Percentiles rank a stretch among this genome's conserved stretches.
Evolutionary conservation across 306 rosid genomes (phyloP).

Genomic region (Begonia masoniana): DNA sequence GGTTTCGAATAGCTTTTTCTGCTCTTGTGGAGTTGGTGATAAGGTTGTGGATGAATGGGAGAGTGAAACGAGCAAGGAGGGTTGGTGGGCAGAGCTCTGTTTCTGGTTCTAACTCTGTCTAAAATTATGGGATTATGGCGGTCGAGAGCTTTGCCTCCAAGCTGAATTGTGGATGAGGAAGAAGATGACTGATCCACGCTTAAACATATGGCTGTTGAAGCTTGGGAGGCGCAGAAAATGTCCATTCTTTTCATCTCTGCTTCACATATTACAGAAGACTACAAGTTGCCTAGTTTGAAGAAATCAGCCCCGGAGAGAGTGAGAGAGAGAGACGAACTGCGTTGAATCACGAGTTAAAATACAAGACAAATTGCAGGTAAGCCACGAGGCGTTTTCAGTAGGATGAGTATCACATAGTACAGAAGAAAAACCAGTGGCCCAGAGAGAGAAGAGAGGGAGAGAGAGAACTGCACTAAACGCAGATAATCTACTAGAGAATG

Average conservation of each 20-base stretch:
- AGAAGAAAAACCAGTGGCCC: too few species aligned
- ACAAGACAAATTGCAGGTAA: too few species aligned
- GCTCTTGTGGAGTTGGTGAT: constrained; percentile 18
- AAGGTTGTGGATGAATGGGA: constrained; percentile 30
- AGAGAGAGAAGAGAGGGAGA: too few species aligned
- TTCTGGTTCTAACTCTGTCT: constrained; percentile 26
- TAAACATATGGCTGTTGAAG: constrained; percentile 72
- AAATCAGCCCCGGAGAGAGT: constrained; percentile 7
- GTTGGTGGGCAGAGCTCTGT: constrained; percentile 4
- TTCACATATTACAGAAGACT: not conserved
- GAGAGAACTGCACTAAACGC: too few species aligned
- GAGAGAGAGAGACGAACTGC: not conserved
- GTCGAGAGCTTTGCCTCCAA: constrained; percentile 63
- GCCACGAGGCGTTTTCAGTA: too few species aligned
- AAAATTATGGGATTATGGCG: constrained; percentile 89
- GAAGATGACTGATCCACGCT: constrained; percentile 51
- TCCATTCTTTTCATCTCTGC: constrained; percentile 53
- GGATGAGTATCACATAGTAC: too few species aligned
- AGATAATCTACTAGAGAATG: too few species aligned
- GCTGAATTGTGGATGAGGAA: constrained; percentile 39
- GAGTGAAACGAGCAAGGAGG: constrained; percentile 28
- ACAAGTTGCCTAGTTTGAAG: too few species aligned
- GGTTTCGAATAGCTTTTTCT: not conserved
- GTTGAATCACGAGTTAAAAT: too few species aligned
- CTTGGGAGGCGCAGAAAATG: constrained; percentile 81